Conservation (phyloP, 805 yeast species). For the Komagataella mondaviorum region DNA sequence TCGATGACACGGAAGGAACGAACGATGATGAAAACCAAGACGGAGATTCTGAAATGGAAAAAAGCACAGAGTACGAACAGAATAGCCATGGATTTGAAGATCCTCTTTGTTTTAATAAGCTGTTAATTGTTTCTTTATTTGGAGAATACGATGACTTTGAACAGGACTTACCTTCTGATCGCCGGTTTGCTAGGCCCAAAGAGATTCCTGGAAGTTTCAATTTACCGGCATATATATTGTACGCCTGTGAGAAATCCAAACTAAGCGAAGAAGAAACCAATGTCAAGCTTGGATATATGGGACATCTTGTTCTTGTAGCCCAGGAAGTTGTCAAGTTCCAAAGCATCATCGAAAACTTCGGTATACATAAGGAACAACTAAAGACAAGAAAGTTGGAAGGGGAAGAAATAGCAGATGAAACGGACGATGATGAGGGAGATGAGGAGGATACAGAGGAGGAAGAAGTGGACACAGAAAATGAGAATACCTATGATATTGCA, state of each 20-base stretch:
- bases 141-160: constrained; percentile 15
- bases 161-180: background rate
- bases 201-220: constrained; percentile 17
- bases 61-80: background rate
- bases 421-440: background rate
- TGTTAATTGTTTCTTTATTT: constrained; percentile 21
- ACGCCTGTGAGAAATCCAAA: constrained; percentile 15
- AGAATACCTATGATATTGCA: background rate
- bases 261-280: constrained; percentile 18
- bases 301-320: constrained; percentile 41
- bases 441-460: background rate
- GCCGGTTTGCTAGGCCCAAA: background rate
- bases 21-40: constrained; percentile 23
- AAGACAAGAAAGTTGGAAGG: constrained; percentile 16
- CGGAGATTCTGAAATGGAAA: constrained; percentile 13
- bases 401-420: constrained; percentile 5
- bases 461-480: background rate
- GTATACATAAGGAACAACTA: constrained; percentile 15
- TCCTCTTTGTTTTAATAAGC: constrained; percentile 17
- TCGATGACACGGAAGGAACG: constrained; percentile 21
- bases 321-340: constrained; percentile 46
- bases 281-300: constrained; percentile 47
- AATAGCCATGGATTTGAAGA: constrained; percentile 12
- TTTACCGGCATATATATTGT: constrained; percentile 15
- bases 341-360: constrained; percentile 19